These are phyloP conservation scores for Candida koratica DNA, from an alignment of 805 yeast genomes.

Conservation along the genomic window DNA sequence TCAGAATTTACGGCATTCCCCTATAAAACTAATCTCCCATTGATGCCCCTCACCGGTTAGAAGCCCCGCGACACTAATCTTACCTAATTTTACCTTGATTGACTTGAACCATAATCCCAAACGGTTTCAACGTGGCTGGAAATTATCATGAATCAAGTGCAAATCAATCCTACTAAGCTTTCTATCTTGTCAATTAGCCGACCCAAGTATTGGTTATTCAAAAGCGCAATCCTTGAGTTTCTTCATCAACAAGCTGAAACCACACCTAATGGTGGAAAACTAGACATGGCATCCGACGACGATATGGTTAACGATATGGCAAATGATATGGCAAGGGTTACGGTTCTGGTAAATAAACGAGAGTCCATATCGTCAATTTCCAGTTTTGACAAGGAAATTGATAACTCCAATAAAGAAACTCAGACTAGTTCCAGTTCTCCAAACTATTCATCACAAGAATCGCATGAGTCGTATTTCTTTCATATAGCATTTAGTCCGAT, in stretches of 20 bases:
- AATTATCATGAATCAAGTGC: constrained; percentile 43
- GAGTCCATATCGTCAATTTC: constrained; percentile 12
- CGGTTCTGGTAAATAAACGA: constrained; percentile 8
- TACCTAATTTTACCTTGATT: too few relatives aligned
- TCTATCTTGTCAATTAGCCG: constrained; percentile 53
- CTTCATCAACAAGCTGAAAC: constrained; percentile 34
- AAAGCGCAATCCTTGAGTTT: constrained; percentile 47
- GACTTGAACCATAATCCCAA: too few relatives aligned
- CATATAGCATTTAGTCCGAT: constrained; percentile 59
- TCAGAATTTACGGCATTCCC: too few relatives aligned
- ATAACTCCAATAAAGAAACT: constrained; percentile 28
- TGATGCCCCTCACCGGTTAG: too few relatives aligned
- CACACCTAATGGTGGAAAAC: constrained; percentile 8
- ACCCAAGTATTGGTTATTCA: constrained; percentile 49
- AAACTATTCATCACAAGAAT: constrained; percentile 1
- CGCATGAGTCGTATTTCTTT: constrained; percentile 32
- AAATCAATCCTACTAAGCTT: constrained; percentile 43
- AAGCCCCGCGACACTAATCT: too few relatives aligned
- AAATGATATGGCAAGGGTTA: constrained; percentile 4
- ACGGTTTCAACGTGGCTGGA: too few relatives aligned
- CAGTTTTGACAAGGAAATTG: constrained; percentile 16
- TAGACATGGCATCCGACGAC: constrained; percentile 11
- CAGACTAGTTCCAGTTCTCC: constrained; percentile 4
- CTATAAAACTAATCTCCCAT: too few relatives aligned
- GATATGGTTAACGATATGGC: constrained; percentile 6